Percentiles rank a stretch among this genome's conserved stretches.
Conservation (phyloP, 768 basidiomycete species). For the Suillus cothurnatus region DNA sequence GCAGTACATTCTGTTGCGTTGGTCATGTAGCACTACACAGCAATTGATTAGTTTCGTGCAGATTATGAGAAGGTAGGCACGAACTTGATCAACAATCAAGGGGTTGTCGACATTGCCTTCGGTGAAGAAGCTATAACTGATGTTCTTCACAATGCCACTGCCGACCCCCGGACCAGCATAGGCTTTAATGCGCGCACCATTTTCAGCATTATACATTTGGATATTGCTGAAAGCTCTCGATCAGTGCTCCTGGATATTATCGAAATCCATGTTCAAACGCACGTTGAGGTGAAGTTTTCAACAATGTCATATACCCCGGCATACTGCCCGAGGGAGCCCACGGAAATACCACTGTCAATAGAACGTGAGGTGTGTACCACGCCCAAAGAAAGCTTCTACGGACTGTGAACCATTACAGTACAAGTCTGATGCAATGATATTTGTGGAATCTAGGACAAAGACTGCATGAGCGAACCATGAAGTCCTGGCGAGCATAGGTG, state of each 20-base stretch:
- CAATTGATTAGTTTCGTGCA: not conserved
- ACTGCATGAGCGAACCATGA: not conserved
- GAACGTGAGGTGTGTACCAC: not conserved
- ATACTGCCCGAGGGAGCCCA: slow-evolving; percentile 51
- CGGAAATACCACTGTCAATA: slow-evolving; percentile 47
- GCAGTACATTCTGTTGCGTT: slow-evolving; percentile 36
- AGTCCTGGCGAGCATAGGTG: slow-evolving; percentile 4
- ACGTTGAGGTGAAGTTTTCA: slow-evolving; percentile 37
- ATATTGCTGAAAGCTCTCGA: slow-evolving; percentile 35
- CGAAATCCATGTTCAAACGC: not conserved
- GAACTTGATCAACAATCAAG: slow-evolving; percentile 40
- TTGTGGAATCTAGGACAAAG: slow-evolving; percentile 44
- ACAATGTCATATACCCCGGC: slow-evolving; percentile 45
- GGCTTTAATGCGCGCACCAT: slow-evolving; percentile 55
- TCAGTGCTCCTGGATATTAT: not conserved
- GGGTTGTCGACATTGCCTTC: slow-evolving; percentile 45
- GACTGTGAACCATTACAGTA: slow-evolving; percentile 63
- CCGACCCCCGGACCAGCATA: slow-evolving; percentile 48
- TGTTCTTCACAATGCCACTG: slow-evolving; percentile 33
- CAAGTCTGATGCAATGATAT: slow-evolving; percentile 57
- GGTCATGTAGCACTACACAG: slow-evolving; percentile 39
- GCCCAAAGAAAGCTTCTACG: not conserved
- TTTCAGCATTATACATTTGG: slow-evolving; percentile 47
- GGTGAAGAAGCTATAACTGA: slow-evolving; percentile 28
- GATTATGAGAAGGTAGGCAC: not conserved